phyloP scores from a whole-genome alignment of 305 asterid species.

The Fraxinus nigra region DNA sequence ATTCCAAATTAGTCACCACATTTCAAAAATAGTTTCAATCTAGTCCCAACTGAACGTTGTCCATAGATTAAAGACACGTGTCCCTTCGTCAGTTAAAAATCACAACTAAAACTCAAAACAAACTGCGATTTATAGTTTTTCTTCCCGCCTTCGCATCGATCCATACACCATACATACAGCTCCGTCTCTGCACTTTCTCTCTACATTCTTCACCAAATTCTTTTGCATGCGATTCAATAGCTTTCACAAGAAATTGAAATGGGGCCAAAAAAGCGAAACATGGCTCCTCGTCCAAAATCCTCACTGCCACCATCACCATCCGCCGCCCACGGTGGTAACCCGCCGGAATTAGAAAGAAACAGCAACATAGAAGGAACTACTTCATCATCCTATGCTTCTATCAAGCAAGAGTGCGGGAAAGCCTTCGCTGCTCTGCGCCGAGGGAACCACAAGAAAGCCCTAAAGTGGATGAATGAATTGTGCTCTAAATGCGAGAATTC shows the following conservation, averaged over 20 bases:
- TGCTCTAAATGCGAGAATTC: constrained; percentile 53
- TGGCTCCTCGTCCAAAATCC: constrained; percentile 67
- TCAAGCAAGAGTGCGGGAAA: constrained; percentile 67
- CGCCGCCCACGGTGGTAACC: constrained; percentile 26
- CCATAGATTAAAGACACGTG: background rate
- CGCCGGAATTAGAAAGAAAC: constrained; percentile 25
- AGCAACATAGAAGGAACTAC: constrained; percentile 23
- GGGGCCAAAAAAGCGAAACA: constrained; percentile 82
- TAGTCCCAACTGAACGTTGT: background rate
- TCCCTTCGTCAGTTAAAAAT: background rate
- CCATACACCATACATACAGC: background rate
- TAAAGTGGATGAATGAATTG: constrained; percentile 82
- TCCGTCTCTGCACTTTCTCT: background rate
- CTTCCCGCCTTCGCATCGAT: constrained; percentile 1
- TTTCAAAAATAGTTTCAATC: background rate
- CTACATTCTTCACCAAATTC: background rate
- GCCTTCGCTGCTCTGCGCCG: constrained; percentile 62
- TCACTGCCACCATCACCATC: constrained; percentile 11
- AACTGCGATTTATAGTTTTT: background rate
- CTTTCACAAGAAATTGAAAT: constrained; percentile 38
- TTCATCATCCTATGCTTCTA: constrained; percentile 36
- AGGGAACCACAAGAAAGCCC: constrained; percentile 76
- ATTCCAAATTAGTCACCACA: background rate
- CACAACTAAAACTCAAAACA: background rate
- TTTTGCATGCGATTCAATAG: constrained; percentile 47